phyloP scores from a whole-genome alignment of 352 stramenopile species.

The Phytophthora crassamura region DNA sequence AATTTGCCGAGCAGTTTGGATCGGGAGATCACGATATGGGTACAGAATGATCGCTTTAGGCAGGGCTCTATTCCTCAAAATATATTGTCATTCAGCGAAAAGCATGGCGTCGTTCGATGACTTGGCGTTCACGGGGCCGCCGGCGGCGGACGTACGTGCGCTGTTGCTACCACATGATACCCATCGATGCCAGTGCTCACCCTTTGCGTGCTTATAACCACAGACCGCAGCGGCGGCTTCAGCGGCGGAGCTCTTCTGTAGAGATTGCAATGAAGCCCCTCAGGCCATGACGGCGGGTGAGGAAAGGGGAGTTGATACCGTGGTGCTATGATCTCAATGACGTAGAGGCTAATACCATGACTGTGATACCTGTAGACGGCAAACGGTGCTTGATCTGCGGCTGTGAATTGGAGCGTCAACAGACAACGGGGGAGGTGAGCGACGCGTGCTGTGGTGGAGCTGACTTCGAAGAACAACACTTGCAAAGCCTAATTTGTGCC shows the following conservation, averaged over 20 bases:
- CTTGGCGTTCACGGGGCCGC: slow-evolving; percentile 58
- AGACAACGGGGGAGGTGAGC: slow-evolving; percentile 17
- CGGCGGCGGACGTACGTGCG: slow-evolving; percentile 21
- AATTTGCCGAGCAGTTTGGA: too few relatives aligned
- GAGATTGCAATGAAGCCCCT: slow-evolving; percentile 68
- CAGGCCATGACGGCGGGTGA: slow-evolving; percentile 58
- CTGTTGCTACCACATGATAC: background rate
- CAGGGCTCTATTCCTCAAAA: background rate
- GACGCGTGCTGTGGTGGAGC: background rate
- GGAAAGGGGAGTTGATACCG: background rate
- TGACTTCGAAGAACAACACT: too few relatives aligned
- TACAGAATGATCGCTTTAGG: background rate
- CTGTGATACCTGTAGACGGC: slow-evolving; percentile 40
- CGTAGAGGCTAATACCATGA: background rate
- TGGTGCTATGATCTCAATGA: too few relatives aligned
- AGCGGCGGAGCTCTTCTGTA: slow-evolving; percentile 52
- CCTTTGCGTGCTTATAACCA: background rate
- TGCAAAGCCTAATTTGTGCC: too few relatives aligned
- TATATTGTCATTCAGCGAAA: background rate
- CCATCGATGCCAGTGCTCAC: too few relatives aligned
- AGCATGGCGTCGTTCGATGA: slow-evolving; percentile 78
- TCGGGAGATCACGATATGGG: too few relatives aligned
- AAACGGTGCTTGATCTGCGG: slow-evolving; percentile 74
- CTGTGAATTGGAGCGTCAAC: slow-evolving; percentile 52
- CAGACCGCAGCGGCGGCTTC: background rate